These are phyloP conservation scores for Vachellia collinsii DNA, from an alignment of 306 rosid genomes.

Conservation along the genomic window DNA sequence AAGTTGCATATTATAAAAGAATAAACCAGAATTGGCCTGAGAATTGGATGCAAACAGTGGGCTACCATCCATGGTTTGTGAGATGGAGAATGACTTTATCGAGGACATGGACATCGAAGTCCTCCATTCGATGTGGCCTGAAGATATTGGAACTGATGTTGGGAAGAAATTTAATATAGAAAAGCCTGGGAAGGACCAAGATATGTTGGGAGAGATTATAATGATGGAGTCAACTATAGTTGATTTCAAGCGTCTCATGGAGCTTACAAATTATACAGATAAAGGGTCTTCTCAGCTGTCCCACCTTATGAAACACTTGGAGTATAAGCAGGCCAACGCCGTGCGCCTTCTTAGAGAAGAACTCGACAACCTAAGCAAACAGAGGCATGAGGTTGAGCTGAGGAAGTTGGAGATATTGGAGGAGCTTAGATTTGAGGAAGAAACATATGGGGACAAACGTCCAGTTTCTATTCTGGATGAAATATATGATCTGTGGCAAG, in stretches of 20 bases:
- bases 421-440: conserved; percentile 78
- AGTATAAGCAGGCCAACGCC: conserved; percentile 87
- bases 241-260: conserved; percentile 82
- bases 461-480: conserved; percentile 90
- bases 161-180: conserved; percentile 92
- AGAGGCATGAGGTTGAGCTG: conserved; percentile 78
- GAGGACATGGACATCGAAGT: conserved; percentile 86
- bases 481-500: conserved; percentile 83
- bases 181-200: conserved; percentile 82
- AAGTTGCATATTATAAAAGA: conserved; percentile 26
- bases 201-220: conserved; percentile 86
- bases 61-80: conserved; percentile 66
- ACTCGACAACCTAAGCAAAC: conserved; percentile 77
- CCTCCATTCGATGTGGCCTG: conserved; percentile 98
- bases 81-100: conserved; percentile 72
- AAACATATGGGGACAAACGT: conserved; percentile 71
- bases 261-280: conserved; percentile 81
- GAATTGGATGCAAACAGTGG: conserved; percentile 49
- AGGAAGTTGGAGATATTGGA: conserved; percentile 83
- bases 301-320: conserved; percentile 82
- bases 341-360: conserved; percentile 89
- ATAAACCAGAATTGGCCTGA: conserved; percentile 7
- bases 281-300: conserved; percentile 88
- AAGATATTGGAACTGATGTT: conserved; percentile 74
- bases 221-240: conserved; percentile 76